Conservation (phyloP, 441 rosid species). For the Capsella rubella region DNA sequence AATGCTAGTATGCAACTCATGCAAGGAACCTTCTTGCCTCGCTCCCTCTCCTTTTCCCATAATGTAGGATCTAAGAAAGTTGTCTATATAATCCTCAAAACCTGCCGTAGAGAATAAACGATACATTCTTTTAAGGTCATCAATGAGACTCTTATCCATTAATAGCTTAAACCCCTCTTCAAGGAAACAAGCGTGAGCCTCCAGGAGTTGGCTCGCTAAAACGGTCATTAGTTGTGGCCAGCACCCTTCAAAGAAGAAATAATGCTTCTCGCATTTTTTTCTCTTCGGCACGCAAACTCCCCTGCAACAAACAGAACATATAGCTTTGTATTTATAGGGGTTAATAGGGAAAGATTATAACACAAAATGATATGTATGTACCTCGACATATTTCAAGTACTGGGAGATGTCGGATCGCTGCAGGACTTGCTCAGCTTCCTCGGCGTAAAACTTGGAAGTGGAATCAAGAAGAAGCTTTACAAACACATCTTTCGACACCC, state of each 20-base stretch:
- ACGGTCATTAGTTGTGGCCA: neutral
- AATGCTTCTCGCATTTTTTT: too few relatives aligned
- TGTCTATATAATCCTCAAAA: too few relatives aligned
- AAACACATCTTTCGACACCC: too few relatives aligned
- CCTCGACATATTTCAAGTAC: conserved; percentile 5
- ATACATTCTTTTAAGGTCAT: conserved; percentile 4
- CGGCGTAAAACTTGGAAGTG: neutral
- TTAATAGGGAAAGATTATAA: neutral
- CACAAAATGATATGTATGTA: neutral
- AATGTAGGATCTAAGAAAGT: too few relatives aligned
- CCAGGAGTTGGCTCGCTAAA: neutral
- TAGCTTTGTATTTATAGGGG: too few relatives aligned
- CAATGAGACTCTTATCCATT: conserved; percentile 2
- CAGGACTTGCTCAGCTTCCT: neutral
- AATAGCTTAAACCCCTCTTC: neutral
- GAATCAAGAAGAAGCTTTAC: neutral
- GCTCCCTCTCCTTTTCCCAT: too few relatives aligned
- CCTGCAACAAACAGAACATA: neutral
- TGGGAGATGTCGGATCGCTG: neutral
- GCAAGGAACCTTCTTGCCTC: too few relatives aligned
- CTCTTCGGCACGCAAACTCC: neutral
- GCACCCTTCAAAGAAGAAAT: neutral
- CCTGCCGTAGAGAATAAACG: neutral
- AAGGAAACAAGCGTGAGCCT: neutral
- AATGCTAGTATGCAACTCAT: too few relatives aligned